Conservation (phyloP, 2,329 filamentous ascomycete genomes). For the Fusarium napiforme region DNA sequence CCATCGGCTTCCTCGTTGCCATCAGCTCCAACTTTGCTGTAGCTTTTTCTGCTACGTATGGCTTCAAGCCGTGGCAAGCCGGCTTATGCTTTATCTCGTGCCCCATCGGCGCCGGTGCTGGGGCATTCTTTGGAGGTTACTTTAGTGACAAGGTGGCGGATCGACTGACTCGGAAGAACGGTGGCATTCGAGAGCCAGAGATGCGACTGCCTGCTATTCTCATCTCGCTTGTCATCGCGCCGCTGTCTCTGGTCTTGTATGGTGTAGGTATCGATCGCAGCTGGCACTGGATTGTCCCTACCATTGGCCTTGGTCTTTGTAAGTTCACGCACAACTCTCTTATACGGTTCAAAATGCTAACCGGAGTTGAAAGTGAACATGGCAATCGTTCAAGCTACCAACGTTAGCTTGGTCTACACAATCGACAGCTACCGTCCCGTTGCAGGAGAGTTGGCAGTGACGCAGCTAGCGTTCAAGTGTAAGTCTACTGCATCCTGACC, state of each 20-base stretch:
- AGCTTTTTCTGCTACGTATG: slow-evolving; percentile 56
- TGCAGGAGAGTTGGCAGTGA: slow-evolving; percentile 65
- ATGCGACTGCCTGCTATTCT: slow-evolving; percentile 67
- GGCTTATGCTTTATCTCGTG: slow-evolving; percentile 63
- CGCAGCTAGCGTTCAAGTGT: slow-evolving; percentile 66
- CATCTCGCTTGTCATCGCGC: slow-evolving; percentile 62
- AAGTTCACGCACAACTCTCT: rapidly evolving
- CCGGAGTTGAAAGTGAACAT: slow-evolving; percentile 56
- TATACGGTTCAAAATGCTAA: background rate
- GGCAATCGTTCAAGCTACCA: slow-evolving; percentile 65
- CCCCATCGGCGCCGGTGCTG: slow-evolving; percentile 60
- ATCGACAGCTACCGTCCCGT: slow-evolving; percentile 68
- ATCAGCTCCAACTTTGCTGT: slow-evolving; percentile 63
- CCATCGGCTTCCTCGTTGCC: slow-evolving; percentile 66
- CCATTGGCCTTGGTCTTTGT: slow-evolving; percentile 61
- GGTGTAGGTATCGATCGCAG: slow-evolving; percentile 59
- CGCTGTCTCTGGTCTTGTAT: slow-evolving; percentile 57
- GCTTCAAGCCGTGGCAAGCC: slow-evolving; percentile 57
- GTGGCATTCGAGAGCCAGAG: slow-evolving; percentile 67
- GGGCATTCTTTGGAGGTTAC: slow-evolving; percentile 57
- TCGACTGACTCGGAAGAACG: slow-evolving; percentile 61
- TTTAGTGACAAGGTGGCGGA: slow-evolving; percentile 61
- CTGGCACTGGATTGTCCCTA: slow-evolving; percentile 66
- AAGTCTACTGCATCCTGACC: slow-evolving; percentile 26
- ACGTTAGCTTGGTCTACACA: slow-evolving; percentile 66